Evolutionary conservation across 2,329 filamentous ascomycete species (phyloP), one percentile per base, ranked within the genome.

Genomic region (Pseudohalonectria lignicola): DNA sequence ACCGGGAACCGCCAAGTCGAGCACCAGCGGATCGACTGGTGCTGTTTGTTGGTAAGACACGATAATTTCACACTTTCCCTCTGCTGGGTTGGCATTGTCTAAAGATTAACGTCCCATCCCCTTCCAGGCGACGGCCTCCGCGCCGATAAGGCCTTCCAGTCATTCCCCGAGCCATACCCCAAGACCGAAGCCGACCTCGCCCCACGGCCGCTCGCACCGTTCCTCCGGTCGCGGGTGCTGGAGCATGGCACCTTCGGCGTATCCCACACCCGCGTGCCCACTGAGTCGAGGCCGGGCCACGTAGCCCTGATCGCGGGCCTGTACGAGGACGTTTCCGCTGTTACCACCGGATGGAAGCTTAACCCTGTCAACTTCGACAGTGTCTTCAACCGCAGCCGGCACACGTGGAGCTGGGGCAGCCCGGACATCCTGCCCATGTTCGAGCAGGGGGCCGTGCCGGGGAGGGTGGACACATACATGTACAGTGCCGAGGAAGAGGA

Each of bases 351-450:
- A 13, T 98, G 92, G 92, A 96, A 98, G 63, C 66, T 95, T 49
- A 98, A 98, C 55, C 92, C 92, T 0, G 92, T 98, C 53, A 84
- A 96, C 55, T 98, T 98, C 53, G 92, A 98, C 63, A 96, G 90
- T 53, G 87, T 98, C 10, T 98, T 98, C 73, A 98, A 98, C 57
- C 78, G 86, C 45, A 96, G 90, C 55, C 72, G 82, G 33, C 93
- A 98, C 62, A 98, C 93, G 7, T 98, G 92, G 92, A 94, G 88
- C 59, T 98, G 92, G 92, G 92, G 92, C 2, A 95, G 88, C 53
- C 92, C 92, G 2, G 92, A 98, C 60, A 98, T 98, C 51, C 63
- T 98, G 47, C 85, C 85, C 39, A 98, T 98, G 92, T 98, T 98
- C 55, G 79, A 93, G 54, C 74, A 87, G 41, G 92, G 92, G n/a